A percentile compares a stretch with the other conserved stretches of the same genome.
phyloP scores from a whole-genome alignment of 129 eudicot species.

The Lactuca saligna region DNA sequence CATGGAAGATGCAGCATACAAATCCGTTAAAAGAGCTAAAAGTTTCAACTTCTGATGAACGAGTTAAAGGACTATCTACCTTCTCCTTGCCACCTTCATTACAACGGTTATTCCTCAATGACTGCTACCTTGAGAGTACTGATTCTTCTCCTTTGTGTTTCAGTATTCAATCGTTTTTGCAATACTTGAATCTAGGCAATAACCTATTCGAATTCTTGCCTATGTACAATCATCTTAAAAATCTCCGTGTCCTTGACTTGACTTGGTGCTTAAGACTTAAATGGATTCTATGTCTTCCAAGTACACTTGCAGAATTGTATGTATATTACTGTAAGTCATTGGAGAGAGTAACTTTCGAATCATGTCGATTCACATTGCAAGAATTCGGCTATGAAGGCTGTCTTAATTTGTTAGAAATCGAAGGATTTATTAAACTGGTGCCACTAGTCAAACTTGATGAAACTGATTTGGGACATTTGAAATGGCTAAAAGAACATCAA shows the following conservation, averaged over 20 bases:
- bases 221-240: neutral
- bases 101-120: neutral
- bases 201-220: neutral
- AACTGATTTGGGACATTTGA: slow-evolving; percentile 13
- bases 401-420: neutral
- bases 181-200: slow-evolving; percentile 9
- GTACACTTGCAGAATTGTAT: slow-evolving; percentile 1
- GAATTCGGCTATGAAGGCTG: slow-evolving; percentile 8
- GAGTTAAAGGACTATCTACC: neutral
- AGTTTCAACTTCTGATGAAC: neutral
- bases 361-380: slow-evolving; percentile 10
- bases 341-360: slow-evolving; percentile 11
- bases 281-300: slow-evolving; percentile 6
- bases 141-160: neutral
- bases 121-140: neutral
- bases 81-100: slow-evolving; percentile 1
- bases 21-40: neutral
- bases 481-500: slow-evolving; percentile 12
- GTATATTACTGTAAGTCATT: neutral
- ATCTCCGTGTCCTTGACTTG: slow-evolving; percentile 14
- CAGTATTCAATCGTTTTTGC: neutral
- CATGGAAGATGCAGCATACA: neutral
- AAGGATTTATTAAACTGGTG: slow-evolving; percentile 1
- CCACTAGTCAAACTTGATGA: neutral
- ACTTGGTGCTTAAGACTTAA: neutral